These are phyloP conservation scores for Camillea tinctor DNA, from an alignment of 2,329 filamentous ascomycete species.

Conservation along the genomic window DNA sequence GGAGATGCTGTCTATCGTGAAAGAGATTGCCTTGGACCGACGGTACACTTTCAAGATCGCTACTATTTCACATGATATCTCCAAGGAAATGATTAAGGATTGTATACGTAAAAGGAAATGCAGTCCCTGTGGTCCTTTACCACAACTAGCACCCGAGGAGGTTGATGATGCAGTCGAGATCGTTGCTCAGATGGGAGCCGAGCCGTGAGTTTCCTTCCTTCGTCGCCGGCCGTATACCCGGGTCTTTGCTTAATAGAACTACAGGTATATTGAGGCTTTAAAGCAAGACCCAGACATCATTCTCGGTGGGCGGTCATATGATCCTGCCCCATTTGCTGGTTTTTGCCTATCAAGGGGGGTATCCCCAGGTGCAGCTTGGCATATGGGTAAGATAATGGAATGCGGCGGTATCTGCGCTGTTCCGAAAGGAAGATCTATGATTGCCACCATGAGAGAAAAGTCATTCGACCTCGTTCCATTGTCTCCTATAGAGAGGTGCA, in stretches of 20 bases:
- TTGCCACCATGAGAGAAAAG: conserved; percentile 32
- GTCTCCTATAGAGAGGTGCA: conserved; percentile 33
- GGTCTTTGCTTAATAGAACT: not conserved
- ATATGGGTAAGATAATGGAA: conserved; percentile 47
- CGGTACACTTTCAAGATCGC: conserved; percentile 29
- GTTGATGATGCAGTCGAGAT: conserved; percentile 15
- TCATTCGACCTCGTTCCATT: conserved; percentile 40
- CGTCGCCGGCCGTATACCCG: not conserved
- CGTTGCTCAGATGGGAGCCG: conserved; percentile 10
- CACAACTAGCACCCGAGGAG: conserved; percentile 25
- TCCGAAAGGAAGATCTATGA: conserved; percentile 36
- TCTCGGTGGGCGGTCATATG: conserved; percentile 36
- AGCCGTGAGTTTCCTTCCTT: conserved; percentile 4
- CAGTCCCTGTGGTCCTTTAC: conserved; percentile 34
- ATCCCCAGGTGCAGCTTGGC: conserved; percentile 15
- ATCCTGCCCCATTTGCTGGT: conserved; percentile 40
- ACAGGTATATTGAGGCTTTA: conserved; percentile 22
- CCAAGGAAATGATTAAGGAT: conserved; percentile 27
- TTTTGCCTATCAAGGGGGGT: conserved; percentile 26
- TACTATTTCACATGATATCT: conserved; percentile 35
- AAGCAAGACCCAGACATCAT: conserved; percentile 28
- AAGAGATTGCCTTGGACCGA: conserved; percentile 30
- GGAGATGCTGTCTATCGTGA: conserved; percentile 38
- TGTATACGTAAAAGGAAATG: conserved; percentile 28
- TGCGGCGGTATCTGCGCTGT: conserved; percentile 40